These are phyloP conservation scores for Knoxia roxburghii DNA, from an alignment of 257 asterid genomes.

Conservation along the genomic window DNA sequence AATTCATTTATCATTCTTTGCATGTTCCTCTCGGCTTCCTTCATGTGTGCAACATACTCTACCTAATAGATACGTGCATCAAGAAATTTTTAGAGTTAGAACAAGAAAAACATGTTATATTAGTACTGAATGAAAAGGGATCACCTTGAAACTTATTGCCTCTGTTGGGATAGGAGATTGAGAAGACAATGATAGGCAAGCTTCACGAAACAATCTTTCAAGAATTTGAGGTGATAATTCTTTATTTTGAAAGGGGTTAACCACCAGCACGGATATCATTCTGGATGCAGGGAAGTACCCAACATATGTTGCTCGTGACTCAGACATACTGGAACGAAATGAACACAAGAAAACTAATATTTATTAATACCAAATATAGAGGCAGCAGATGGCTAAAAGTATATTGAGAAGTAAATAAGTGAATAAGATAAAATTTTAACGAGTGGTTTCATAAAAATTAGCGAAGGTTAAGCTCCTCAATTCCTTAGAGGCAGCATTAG, in stretches of 20 bases:
- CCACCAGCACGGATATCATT: slow-evolving; percentile 70
- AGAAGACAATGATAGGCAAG: slow-evolving; percentile 55
- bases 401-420: not conserved
- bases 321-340: slow-evolving; percentile 64
- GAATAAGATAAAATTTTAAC: not conserved
- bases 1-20: slow-evolving; percentile 66
- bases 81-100: slow-evolving; percentile 7
- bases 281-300: slow-evolving; percentile 77
- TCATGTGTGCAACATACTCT: slow-evolving; percentile 66
- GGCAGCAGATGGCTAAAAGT: too few relatives aligned
- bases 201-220: slow-evolving; percentile 89
- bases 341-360: not conserved
- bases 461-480: not conserved
- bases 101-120: not conserved
- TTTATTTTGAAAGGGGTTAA: slow-evolving; percentile 83
- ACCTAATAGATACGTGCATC: slow-evolving; percentile 35
- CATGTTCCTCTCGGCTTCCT: slow-evolving; percentile 77
- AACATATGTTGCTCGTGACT: slow-evolving; percentile 80
- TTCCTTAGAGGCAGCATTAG: not conserved
- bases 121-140: slow-evolving; percentile 11
- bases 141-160: slow-evolving; percentile 64
- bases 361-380: not conserved
- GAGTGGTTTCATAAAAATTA: not conserved
- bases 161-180: slow-evolving; percentile 46
- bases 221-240: slow-evolving; percentile 81